Evolutionary conservation across 441 rosid species (phyloP).

Genomic region (Populus hybrid): DNA sequence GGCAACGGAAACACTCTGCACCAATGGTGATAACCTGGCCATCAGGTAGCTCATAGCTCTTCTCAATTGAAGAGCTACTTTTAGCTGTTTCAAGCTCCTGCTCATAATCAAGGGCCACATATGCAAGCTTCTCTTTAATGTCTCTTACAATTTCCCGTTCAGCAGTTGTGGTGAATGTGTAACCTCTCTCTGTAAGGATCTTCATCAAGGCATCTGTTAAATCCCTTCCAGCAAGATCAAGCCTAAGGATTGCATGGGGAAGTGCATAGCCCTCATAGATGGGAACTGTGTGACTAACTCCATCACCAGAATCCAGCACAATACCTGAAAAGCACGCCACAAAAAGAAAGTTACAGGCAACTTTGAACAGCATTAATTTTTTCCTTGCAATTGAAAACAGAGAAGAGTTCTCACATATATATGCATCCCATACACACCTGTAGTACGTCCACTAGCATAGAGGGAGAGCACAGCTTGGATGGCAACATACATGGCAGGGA

Average conservation of each 20-base stretch:
- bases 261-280: conserved; percentile 39
- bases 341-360: not conserved
- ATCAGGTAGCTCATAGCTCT: conserved; percentile 38
- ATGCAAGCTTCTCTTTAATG: conserved; percentile 25
- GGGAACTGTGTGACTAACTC: conserved; percentile 36
- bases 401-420: not conserved
- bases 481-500: not conserved
- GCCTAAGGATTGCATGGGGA: conserved; percentile 40
- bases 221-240: conserved; percentile 42
- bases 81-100: conserved; percentile 38
- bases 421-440: conserved; percentile 18
- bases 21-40: conserved; percentile 41
- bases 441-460: conserved; percentile 38
- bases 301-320: conserved; percentile 12
- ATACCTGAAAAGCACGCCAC: conserved; percentile 1
- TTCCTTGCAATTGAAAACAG: not conserved
- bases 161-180: conserved; percentile 36
- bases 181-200: conserved; percentile 40
- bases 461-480: conserved; percentile 26
- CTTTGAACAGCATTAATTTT: not conserved
- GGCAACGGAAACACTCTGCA: conserved; percentile 38
- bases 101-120: conserved; percentile 37
- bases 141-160: not conserved
- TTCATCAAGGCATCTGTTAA: conserved; percentile 40
- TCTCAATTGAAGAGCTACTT: conserved; percentile 37